A percentile compares a stretch with the other conserved stretches of the same genome.
These are phyloP conservation scores for Chlamydomonas applanata DNA, from an alignment of 139 green algal genomes.

Conservation along the genomic window DNA sequence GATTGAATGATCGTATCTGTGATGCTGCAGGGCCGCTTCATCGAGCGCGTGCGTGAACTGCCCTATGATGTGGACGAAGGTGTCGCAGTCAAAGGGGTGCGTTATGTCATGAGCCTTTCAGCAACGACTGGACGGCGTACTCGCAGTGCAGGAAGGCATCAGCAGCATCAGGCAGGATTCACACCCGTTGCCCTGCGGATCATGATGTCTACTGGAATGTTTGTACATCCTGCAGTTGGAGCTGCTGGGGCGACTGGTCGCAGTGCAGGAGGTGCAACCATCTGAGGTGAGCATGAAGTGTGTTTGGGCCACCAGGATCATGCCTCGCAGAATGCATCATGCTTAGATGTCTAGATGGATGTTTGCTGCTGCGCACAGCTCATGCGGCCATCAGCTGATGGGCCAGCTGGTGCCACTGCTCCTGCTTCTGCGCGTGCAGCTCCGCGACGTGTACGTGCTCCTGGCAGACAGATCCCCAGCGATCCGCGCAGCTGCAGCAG, in stretches of 20 bases:
- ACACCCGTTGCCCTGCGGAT: neutral
- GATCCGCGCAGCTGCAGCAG: neutral
- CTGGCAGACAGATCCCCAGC: slow-evolving; percentile 3
- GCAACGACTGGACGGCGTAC: neutral
- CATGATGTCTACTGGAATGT: neutral
- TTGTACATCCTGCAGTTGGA: slow-evolving; percentile 1
- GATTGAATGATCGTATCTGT: too few relatives aligned
- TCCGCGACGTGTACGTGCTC: slow-evolving; percentile 11
- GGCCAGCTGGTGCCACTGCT: neutral
- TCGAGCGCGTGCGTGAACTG: slow-evolving; percentile 77
- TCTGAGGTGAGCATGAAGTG: slow-evolving; percentile 4
- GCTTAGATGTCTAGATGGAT: too few relatives aligned
- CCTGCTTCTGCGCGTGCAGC: neutral
- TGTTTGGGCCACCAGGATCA: too few relatives aligned
- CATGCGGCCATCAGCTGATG: neutral
- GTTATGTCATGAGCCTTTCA: neutral
- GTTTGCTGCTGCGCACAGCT: too few relatives aligned
- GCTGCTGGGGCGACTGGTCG: slow-evolving; percentile 11
- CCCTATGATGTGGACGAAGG: slow-evolving; percentile 76
- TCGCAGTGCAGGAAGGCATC: neutral
- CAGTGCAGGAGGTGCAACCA: slow-evolving; percentile 2
- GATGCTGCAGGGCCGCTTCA: slow-evolving; percentile 61
- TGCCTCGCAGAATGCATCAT: too few relatives aligned
- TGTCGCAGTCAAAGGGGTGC: slow-evolving; percentile 75
- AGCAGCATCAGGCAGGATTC: neutral